These are phyloP conservation scores for Tylopilus subfusipes DNA, from an alignment of 768 basidiomycete genomes.

Conservation along the genomic window DNA sequence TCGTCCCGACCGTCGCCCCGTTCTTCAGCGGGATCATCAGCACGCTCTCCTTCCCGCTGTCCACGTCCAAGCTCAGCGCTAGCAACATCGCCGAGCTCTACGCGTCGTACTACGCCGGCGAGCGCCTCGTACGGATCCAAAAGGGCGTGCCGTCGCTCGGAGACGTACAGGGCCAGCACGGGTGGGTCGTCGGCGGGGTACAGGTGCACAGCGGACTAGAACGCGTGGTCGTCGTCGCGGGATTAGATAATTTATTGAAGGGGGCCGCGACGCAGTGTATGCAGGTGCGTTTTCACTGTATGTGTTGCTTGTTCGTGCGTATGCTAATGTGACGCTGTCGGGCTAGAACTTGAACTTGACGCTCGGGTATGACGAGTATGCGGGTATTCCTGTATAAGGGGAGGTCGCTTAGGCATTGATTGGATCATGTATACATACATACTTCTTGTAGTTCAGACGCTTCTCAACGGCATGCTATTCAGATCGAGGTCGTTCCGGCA, in stretches of 20 bases:
- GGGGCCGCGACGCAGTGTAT: conserved; percentile 99
- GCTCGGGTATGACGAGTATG: conserved; percentile 81
- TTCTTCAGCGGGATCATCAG: conserved; percentile 98
- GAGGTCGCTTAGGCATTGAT: conserved; percentile 1
- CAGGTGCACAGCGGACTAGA: conserved; percentile 89
- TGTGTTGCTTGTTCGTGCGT: no score
- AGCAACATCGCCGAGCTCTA: conserved; percentile 70
- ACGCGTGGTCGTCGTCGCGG: conserved; percentile 93
- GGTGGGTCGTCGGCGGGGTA: conserved; percentile 88
- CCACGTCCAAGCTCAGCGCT: conserved; percentile 55
- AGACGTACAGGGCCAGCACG: conserved; percentile 80
- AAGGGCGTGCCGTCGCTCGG: conserved; percentile 68
- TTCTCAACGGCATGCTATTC: no score
- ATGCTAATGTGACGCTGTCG: neutral
- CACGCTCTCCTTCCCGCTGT: conserved; percentile 79
- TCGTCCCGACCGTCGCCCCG: conserved; percentile 82
- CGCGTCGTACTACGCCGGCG: conserved; percentile 69
- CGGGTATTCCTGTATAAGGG: conserved; percentile 57
- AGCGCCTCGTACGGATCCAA: conserved; percentile 67
- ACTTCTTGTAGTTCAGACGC: neutral
- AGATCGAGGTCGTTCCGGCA: conserved; percentile 1
- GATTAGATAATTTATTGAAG: conserved; percentile 94
- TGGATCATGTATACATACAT: neutral
- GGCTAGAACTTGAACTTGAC: conserved; percentile 84
- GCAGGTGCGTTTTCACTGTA: conserved; percentile 69